A percentile compares a stretch with the other conserved stretches of the same genome.
These are phyloP conservation scores for Tulasnella sp. DNA, from an alignment of 768 basidiomycete genomes.

Conservation along the genomic window DNA sequence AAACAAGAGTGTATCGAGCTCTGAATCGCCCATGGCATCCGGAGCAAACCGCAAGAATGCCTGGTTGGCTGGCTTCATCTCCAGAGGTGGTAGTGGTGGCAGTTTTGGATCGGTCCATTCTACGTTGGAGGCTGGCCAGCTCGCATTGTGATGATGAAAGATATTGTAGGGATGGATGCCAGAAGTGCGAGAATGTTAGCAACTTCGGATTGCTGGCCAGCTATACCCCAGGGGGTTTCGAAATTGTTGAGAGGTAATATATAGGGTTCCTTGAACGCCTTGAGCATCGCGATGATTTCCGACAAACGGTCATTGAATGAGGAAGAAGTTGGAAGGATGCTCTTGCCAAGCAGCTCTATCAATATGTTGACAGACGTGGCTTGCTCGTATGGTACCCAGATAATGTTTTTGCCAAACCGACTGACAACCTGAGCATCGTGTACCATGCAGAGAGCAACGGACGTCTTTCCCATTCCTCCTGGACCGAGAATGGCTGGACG, in stretches of 20 bases:
- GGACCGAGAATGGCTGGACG: too few species aligned
- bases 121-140: not conserved
- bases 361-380: not conserved
- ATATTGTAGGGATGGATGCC: conserved; percentile 22
- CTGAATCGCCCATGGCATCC: conserved; percentile 19
- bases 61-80: conserved; percentile 9
- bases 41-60: conserved; percentile 20
- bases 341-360: not conserved
- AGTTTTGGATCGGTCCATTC: conserved; percentile 5
- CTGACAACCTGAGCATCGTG: too few species aligned
- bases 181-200: conserved; percentile 22
- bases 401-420: not conserved
- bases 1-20: conserved; percentile 21
- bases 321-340: not conserved
- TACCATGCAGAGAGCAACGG: too few species aligned
- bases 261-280: too few species aligned
- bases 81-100: not conserved
- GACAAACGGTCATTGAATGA: not conserved
- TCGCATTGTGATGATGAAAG: conserved; percentile 29
- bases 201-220: conserved; percentile 20
- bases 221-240: conserved; percentile 30
- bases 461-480: too few species aligned
- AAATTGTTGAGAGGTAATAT: conserved; percentile 33
- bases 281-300: too few species aligned
- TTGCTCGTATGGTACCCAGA: not conserved